Base-by-base conservation (phyloP, 2,329 filamentous ascomycete species). In the Xylaria polymorpha region DNA sequence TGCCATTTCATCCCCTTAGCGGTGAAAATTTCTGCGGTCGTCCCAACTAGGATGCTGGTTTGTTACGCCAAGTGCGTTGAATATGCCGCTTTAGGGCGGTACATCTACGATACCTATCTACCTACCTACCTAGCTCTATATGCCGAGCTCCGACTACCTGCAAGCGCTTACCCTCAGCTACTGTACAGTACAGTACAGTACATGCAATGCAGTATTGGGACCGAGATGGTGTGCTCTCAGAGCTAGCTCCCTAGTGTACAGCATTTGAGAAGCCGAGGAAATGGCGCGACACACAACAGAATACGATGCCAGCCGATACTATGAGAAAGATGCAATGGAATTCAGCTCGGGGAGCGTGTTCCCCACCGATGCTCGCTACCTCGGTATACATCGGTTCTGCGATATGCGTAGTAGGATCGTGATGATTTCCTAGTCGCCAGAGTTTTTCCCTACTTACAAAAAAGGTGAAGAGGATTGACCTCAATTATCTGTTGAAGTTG, bases 1-100 rank as follows among this genome's bases (percentile, higher is more conserved):
- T 69, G 46, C 63, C 75, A 44, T 66, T 72, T 53, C 69, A 76
- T 59, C 25, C 56, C 61, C 73, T 73, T 73, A 73, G 72, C 66
- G 69, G 72, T 69, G 69, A 75, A 76, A 76, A 76, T 63, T 72
- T 71, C 71, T 64, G 44, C 51, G 1, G 39, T 22, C 43, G 2
- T 41, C 22, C 59, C 20, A 41, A 22, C 51, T 8, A n/a, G 20
- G 18, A 56, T 37, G 59, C 41, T 37, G 29, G 51, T 15, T 57
- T 58, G 65, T 67, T 59, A 51, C 51, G 60, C n/a, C 32, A 8
- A 4, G 43, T 39, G 12, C 15, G 29, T 35, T 22, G n/a, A 1
- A 70, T 59, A 58, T 68, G 63, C 15, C 35, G 18, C 20, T 41
- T 44, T 61, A 50, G 18, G 32, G 44, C 10, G 53, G 48, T 66